Base-by-base conservation (phyloP, 202 grass and related monocot species). In the Digitaria exilis region DNA sequence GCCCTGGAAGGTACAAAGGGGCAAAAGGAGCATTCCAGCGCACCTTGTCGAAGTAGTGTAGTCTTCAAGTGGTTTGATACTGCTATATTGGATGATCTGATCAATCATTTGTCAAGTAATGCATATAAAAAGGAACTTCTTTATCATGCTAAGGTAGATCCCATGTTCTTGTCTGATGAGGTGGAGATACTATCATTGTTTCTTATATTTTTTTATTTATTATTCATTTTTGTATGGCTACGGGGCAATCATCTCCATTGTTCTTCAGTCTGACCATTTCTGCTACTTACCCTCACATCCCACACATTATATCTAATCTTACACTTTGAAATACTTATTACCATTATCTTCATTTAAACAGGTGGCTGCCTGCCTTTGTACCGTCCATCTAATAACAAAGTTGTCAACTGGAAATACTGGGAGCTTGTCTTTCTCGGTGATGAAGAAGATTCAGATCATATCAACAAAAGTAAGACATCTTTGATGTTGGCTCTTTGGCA, bases 321-420 rank as follows among this genome's bases (percentile, higher is more conserved):
- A n/a, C n/a, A n/a, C n/a, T 16, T 73, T 50, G 4, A 77, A 68
- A 48, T 91, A 30, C 65, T 82, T 56, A 44, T 59, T 63, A 28
- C 86, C 69, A 52, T 55, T 60, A 64, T 84, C 4, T 77, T 82
- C 80, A 46, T 45, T 79, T 18, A 61, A 46, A 50, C 86, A 97
- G 94, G 85, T 86, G 52, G 74, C 83, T 67, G 82, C 88, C 66
- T 98, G 92, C 57, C 48, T 95, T 63, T 98, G 88, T 78, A 81
- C 90, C 45, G 71, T 95, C 15, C 88, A 89, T 88, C 80, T 98
- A 67, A 91, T 95, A 69, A 76, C 14, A 31, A 98, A 93, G 84
- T 76, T 93, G 48, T 86, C 68, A 39, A 73, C 41, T 67, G 82
- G 86, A 80, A 83, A 91, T 90, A 72, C 84, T 66, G 90, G 88